Percentiles rank a stretch among this genome's conserved stretches.
phyloP scores from a whole-genome alignment of 192 early-diverging fungal genomes.

The Funneliformis geosporum region DNA sequence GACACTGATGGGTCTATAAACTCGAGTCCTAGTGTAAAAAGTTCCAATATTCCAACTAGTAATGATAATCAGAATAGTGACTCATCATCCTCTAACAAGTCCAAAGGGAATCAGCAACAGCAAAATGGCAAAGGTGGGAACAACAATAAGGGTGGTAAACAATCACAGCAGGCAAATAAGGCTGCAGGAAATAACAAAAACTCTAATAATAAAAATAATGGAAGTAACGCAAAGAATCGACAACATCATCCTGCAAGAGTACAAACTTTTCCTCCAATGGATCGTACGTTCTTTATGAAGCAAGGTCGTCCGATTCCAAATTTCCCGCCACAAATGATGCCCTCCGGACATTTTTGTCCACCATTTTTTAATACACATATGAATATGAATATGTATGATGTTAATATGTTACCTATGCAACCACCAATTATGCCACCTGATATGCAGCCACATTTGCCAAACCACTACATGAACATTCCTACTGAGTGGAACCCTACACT shows the following conservation, averaged over 20 bases:
- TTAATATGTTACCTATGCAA: background rate
- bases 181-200: conserved; percentile 19
- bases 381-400: conserved; percentile 4
- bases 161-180: conserved; percentile 14
- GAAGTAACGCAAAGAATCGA: conserved; percentile 13
- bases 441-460: background rate
- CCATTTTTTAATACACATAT: background rate
- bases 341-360: background rate
- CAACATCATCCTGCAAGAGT: conserved; percentile 4
- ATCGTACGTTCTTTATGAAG: conserved; percentile 15
- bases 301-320: conserved; percentile 14
- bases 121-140: background rate
- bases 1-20: background rate
- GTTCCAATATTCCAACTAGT: background rate
- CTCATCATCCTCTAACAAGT: background rate
- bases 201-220: conserved; percentile 20
- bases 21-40: conserved; percentile 10
- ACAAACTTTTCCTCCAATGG: conserved; percentile 9
- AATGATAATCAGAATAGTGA: conserved; percentile 17
- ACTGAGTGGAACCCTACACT: conserved; percentile 11
- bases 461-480: conserved; percentile 15
- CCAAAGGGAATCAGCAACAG: conserved; percentile 12
- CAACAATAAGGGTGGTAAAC: conserved; percentile 14
- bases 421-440: conserved; percentile 12
- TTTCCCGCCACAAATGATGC: conserved; percentile 11